Base-by-base conservation (phyloP, 1,284 basidiomycete genomes). In the Ustilago nuda region DNA sequence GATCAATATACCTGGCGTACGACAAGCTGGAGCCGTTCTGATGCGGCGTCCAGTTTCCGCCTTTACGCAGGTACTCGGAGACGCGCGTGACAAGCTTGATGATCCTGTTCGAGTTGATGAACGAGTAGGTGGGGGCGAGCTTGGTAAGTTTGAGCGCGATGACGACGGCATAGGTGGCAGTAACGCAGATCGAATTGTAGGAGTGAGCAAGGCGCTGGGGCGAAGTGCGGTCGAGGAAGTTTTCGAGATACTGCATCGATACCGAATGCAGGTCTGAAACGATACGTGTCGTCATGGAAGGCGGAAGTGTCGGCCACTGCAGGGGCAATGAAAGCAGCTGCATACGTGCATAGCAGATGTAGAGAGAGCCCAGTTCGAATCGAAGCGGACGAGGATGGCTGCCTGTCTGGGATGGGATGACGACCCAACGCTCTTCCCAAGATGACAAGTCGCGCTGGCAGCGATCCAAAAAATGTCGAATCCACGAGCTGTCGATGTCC, bases 331-430 rank as follows among this genome's bases (percentile, higher is more conserved):
- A 70, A 23, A 76, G 62, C n/a, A 76, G 61, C 48, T 76, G 73
- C 65, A 76, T 71, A n/a, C 64, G 61, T n/a, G 69, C 69, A 45
- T 76, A 71, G 66, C 67, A 68, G 41, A 76, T 71, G 51, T 76
- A 76, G 12, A 76, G 66, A 23, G 73, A 66, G 15, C 68, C 73
- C 2, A 76, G 66, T 45, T 72, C 69, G n/a, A 76, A 52, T 5
- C 71, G 71, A 0, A 73, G 58, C 4, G 71, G 71, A 37, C 71
- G 68, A 48, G 68, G 68, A 35, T 66, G 61, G 17, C 36, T 63
- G 8, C 60, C 52, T 3, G 73, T 63, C 1, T 54, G 69, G 2
- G 59, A 66, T 13, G 68, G 61, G 15, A 66, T 65, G 43, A 61
- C 54, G 19, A 72, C 65, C 73, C 73, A 76, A 11, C 68, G 56